Evolutionary conservation across 371 early-diverging fungal genomes (phyloP).

Genomic region (Umbelopsis sp.): DNA sequence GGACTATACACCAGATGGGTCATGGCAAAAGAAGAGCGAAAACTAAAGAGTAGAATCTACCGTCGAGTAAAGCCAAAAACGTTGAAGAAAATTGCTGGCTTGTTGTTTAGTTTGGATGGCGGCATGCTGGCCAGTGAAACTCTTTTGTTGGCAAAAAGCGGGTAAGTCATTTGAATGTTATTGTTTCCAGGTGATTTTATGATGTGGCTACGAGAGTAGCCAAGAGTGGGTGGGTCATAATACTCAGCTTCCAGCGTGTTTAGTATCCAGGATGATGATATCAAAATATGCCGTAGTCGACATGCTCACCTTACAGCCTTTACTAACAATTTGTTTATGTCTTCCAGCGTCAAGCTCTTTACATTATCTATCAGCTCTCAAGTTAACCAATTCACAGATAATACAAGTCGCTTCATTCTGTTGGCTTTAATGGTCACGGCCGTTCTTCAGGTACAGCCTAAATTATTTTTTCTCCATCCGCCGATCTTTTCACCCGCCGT

Average conservation of each 20-base stretch:
- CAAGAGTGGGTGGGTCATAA: no score
- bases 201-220: no score
- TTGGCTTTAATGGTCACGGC: conserved; percentile 62
- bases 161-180: conserved; percentile 34
- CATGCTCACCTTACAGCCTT: no score
- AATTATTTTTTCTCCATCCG: no score
- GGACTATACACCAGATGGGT: conserved; percentile 66
- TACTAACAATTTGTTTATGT: neutral
- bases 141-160: conserved; percentile 66
- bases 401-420: conserved; percentile 61
- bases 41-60: conserved; percentile 39
- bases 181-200: neutral
- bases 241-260: no score
- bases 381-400: conserved; percentile 67
- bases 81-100: conserved; percentile 59
- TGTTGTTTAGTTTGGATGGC: conserved; percentile 66
- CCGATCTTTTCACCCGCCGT: neutral
- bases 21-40: conserved; percentile 42
- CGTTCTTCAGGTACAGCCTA: conserved; percentile 54
- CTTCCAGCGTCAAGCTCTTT: conserved; percentile 57
- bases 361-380: conserved; percentile 54
- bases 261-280: no score
- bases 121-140: conserved; percentile 71
- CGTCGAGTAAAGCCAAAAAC: conserved; percentile 42
- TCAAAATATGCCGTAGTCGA: no score